Evolutionary conservation across 2,329 filamentous ascomycete species (phyloP).

Genomic region (Stachybotrys elegans): DNA sequence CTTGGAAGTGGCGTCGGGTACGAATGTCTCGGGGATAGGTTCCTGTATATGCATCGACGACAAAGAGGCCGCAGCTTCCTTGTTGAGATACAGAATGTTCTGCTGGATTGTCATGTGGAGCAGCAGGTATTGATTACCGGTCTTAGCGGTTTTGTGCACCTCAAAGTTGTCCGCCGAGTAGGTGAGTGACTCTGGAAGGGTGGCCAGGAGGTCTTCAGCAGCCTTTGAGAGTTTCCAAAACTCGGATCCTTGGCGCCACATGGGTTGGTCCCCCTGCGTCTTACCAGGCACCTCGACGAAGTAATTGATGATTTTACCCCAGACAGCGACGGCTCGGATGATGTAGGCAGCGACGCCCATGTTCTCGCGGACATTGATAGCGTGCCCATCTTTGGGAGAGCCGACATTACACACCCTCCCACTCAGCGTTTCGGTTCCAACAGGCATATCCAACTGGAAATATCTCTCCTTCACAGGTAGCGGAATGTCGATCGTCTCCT

Average conservation of each 20-base stretch:
- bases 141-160: conserved; percentile 75
- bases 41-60: conserved; percentile 59
- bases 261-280: conserved; percentile 66
- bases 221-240: conserved; percentile 68
- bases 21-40: conserved; percentile 72
- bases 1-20: conserved; percentile 67
- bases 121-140: conserved; percentile 88
- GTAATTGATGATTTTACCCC: conserved; percentile 86
- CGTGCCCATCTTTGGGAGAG: conserved; percentile 57
- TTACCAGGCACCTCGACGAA: conserved; percentile 86
- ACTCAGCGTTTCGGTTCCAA: conserved; percentile 76
- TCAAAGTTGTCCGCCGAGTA: conserved; percentile 81
- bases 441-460: conserved; percentile 87
- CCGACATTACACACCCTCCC: conserved; percentile 63
- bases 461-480: conserved; percentile 85
- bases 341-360: conserved; percentile 95
- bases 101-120: conserved; percentile 88
- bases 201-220: conserved; percentile 63
- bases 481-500: conserved; percentile 84
- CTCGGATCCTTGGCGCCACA: conserved; percentile 78
- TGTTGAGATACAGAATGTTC: conserved; percentile 83
- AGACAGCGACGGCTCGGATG: conserved; percentile 77
- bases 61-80: conserved; percentile 69
- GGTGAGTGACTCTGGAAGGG: conserved; percentile 64
- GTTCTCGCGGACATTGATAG: conserved; percentile 67